Conservation (phyloP, 768 basidiomycete species). For the Agrocybe pediades region DNA sequence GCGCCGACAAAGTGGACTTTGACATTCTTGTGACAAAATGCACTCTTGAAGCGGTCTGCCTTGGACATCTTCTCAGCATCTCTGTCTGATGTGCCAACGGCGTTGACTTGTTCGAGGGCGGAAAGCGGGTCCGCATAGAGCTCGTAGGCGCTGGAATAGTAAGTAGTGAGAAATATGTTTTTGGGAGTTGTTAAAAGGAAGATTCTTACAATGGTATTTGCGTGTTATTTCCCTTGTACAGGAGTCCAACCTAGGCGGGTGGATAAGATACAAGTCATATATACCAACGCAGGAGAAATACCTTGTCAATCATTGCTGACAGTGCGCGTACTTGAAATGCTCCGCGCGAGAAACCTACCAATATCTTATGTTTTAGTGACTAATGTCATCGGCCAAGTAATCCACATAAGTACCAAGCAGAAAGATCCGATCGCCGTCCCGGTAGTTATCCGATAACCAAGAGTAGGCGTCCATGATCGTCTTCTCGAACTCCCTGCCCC, state of each 20-base stretch:
- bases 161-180: background rate
- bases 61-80: background rate
- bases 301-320: conserved; percentile 38
- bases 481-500: conserved; percentile 30
- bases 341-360: background rate
- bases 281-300: conserved; percentile 2
- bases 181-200: too few species aligned
- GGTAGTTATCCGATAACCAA: conserved; percentile 44
- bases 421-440: conserved; percentile 38
- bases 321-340: background rate
- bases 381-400: too few species aligned
- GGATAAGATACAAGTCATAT: background rate
- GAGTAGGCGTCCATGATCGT: conserved; percentile 39
- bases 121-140: conserved; percentile 10
- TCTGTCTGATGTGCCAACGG: background rate
- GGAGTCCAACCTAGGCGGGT: conserved; percentile 39
- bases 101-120: background rate
- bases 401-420: conserved; percentile 17
- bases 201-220: conserved; percentile 24
- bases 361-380: too few species aligned
- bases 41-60: conserved; percentile 18
- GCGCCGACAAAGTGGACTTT: conserved; percentile 25
- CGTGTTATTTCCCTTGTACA: conserved; percentile 40
- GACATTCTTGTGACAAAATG: conserved; percentile 26
- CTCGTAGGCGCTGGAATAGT: conserved; percentile 14